Conservation (phyloP, 352 stramenopile species). For the Poterioochromonas sp. region DNA sequence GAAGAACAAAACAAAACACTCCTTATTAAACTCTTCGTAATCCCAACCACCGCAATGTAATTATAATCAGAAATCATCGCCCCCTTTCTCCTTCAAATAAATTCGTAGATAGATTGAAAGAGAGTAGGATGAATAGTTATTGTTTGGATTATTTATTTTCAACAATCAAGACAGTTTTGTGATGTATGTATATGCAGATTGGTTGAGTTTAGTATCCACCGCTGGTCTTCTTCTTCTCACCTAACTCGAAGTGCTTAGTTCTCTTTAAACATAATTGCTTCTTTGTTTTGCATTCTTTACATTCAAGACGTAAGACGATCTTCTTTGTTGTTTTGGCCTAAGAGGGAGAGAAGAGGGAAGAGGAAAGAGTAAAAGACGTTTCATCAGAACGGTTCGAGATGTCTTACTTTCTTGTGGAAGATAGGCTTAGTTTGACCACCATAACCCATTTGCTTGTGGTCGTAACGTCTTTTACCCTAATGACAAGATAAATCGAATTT, state of each 20-base stretch:
- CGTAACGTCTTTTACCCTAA: constrained; percentile 90
- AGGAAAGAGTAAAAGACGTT: background rate
- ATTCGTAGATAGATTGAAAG: too few species aligned
- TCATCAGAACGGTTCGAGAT: background rate
- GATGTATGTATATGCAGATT: too few species aligned
- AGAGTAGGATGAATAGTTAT: too few species aligned
- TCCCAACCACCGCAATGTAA: too few species aligned
- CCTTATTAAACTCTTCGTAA: too few species aligned
- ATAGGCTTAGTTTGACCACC: constrained; percentile 99
- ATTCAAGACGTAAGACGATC: constrained; percentile 94
- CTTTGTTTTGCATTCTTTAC: constrained; percentile 99
- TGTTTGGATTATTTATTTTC: too few species aligned
- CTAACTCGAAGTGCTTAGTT: constrained; percentile 99
- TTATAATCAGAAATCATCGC: too few species aligned
- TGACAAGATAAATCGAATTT: background rate
- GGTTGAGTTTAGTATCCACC: constrained; percentile 51
- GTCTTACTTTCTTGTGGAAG: constrained; percentile 96
- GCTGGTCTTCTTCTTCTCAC: constrained; percentile 95
- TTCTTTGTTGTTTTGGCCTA: constrained; percentile 92
- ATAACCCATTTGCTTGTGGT: constrained; percentile 99
- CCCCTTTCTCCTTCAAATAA: too few species aligned
- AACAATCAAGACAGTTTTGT: too few species aligned
- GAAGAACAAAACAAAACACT: too few species aligned
- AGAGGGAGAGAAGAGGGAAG: background rate
- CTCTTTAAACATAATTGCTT: constrained; percentile 97